A percentile compares a stretch with the other conserved stretches of the same genome.
Evolutionary conservation across 1,139 yeast species (phyloP).

Genomic region (Suhomyces choctaworum): DNA sequence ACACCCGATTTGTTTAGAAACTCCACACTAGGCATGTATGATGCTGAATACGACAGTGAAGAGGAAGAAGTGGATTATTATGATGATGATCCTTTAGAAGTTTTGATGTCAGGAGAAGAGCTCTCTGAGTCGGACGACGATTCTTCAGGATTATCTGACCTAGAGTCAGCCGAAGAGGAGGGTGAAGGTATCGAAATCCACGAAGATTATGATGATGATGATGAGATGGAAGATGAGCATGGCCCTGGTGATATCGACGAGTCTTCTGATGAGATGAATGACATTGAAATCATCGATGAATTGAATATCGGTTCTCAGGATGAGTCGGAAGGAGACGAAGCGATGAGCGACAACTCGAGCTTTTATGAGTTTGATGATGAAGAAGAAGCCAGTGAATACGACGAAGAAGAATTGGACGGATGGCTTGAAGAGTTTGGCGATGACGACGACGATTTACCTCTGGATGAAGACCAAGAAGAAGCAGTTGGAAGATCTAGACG

Average conservation of each 20-base stretch:
- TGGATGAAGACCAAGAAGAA: slow-evolving; percentile 6
- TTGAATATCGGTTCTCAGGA: slow-evolving; percentile 31
- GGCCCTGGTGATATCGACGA: slow-evolving; percentile 14
- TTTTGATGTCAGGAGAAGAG: slow-evolving; percentile 38
- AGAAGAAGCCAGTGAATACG: slow-evolving; percentile 33
- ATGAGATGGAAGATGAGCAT: slow-evolving; percentile 14
- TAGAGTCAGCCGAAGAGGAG: slow-evolving; percentile 24
- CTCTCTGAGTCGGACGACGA: slow-evolving; percentile 24
- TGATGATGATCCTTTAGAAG: slow-evolving; percentile 39
- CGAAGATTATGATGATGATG: slow-evolving; percentile 25
- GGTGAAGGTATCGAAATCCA: slow-evolving; percentile 29
- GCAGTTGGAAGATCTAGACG: slow-evolving; percentile 4
- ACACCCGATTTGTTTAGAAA: slow-evolving; percentile 82
- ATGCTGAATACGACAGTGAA: slow-evolving; percentile 75
- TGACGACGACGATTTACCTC: slow-evolving; percentile 18
- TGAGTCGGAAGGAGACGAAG: slow-evolving; percentile 27
- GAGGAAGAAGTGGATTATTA: slow-evolving; percentile 30
- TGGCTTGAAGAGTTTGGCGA: slow-evolving; percentile 46
- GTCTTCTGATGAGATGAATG: slow-evolving; percentile 22
- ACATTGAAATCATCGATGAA: slow-evolving; percentile 46
- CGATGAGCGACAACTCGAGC: slow-evolving; percentile 28
- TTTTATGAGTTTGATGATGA: slow-evolving; percentile 31
- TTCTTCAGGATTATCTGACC: slow-evolving; percentile 28
- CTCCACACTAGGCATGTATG: slow-evolving; percentile 93
- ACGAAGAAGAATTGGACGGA: slow-evolving; percentile 44